Base-by-base conservation (phyloP, 331 rosid species). In the Quercus tomentella region DNA sequence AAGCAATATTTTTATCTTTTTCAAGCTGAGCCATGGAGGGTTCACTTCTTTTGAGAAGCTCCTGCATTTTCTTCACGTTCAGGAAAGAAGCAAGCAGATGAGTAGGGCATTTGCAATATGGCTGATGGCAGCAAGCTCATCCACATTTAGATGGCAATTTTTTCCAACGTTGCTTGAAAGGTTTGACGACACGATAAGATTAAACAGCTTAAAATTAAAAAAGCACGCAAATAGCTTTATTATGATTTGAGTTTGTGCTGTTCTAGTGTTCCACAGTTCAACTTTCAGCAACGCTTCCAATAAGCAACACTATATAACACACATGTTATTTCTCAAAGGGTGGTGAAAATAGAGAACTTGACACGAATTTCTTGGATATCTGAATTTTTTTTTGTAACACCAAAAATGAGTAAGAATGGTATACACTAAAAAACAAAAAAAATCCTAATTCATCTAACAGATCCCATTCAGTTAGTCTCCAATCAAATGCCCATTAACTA, bases 401-500 rank as follows among this genome's bases (percentile, higher is more conserved):
- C 12, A 69, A 49, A 81, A 23, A 51, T 65, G 76, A 41, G 72
- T 26, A 69, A 28, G 54, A 75, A 60, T 56, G 10, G 81, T 75
- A 82, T 75, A 71, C 83, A 82, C 7, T 43, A 60, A 25, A 77
- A 62, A 28, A 16, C 12, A 61, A 33, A 28, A 16, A 25, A 61
- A 33, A 60, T 63, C 82, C 83, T 74, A 74, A 62, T 41, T 43
- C 35, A 73, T 68, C 82, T 77, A 54, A 69, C 26, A 37, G 70
- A 74, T 61, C 55, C 4, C 83, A 69, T 61, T 26, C 21, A 68
- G 85, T 79, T 52, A 65, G 81, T 72, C 63, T 58, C 70, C 41
- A 78, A 54, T 52, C 33, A 58, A 58, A 70, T 43, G 43, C 18
- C 56, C 62, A 72, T 25, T n/a, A 72, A 79, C 60, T 66, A 55